Evolutionary conservation across 2,329 filamentous ascomycete species (phyloP).

Genomic region (Pseudogymnoascus pannorum): DNA sequence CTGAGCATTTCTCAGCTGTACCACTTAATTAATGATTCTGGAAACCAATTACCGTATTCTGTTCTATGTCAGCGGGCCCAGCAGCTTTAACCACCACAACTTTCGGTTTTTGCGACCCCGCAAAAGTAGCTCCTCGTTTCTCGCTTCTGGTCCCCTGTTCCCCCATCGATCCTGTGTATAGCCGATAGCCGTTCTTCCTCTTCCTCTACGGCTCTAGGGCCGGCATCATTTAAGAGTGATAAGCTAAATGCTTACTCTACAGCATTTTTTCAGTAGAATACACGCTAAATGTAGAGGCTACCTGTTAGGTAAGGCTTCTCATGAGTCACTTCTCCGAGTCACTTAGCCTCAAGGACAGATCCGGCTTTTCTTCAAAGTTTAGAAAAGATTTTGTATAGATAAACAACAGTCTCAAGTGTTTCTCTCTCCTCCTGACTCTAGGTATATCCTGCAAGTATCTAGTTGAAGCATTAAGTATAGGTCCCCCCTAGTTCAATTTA

Average conservation of each 20-base stretch:
- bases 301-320: neutral
- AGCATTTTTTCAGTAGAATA: neutral
- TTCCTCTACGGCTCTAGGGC: neutral
- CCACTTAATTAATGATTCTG: too few species aligned
- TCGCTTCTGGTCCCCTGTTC: neutral
- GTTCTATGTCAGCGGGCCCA: neutral
- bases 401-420: neutral
- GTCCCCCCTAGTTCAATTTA: neutral
- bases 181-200: neutral
- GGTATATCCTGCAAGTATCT: neutral
- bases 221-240: neutral
- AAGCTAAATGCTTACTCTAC: neutral
- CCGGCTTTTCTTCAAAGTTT: neutral
- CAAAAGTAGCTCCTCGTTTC: neutral
- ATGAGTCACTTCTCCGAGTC: neutral
- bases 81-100: neutral
- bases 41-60: neutral
- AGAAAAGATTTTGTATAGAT: slow-evolving; percentile 1
- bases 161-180: neutral
- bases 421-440: neutral
- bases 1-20: too few species aligned
- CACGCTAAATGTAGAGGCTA: neutral
- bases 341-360: neutral
- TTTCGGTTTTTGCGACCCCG: neutral
- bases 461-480: neutral